These are phyloP conservation scores for Pythium brachiatum DNA, from an alignment of 352 stramenopile genomes.

Conservation along the genomic window DNA sequence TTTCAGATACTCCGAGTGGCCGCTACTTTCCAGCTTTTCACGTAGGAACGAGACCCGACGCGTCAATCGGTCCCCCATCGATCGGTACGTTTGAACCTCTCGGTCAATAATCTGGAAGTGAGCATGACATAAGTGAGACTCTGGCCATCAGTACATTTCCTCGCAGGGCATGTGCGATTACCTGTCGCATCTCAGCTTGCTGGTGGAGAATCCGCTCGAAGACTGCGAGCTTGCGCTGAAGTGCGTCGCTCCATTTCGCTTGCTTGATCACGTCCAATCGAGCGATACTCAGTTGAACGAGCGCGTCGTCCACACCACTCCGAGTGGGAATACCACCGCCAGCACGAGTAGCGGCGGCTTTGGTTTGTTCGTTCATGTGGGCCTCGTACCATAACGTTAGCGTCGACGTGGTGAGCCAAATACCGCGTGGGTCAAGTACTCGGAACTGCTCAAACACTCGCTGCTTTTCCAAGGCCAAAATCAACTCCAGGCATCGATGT, in stretches of 20 bases:
- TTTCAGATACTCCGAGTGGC: constrained; percentile 8
- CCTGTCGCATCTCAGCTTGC: constrained; percentile 31
- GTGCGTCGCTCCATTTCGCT: constrained; percentile 24
- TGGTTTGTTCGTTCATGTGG: not conserved
- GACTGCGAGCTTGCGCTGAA: constrained; percentile 26
- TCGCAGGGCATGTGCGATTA: not conserved
- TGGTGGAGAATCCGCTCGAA: constrained; percentile 32
- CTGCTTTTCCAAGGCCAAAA: constrained; percentile 23
- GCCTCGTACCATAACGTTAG: constrained; percentile 8
- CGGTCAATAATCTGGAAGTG: constrained; percentile 13
- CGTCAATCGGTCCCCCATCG: constrained; percentile 10
- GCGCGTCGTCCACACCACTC: constrained; percentile 24
- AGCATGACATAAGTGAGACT: not conserved
- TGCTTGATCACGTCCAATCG: constrained; percentile 42
- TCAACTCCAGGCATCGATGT: constrained; percentile 24
- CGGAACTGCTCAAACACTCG: constrained; percentile 29
- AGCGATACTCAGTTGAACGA: constrained; percentile 40
- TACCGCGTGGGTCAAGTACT: constrained; percentile 23
- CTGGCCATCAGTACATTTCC: no score
- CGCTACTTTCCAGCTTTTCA: constrained; percentile 6
- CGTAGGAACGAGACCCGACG: constrained; percentile 18
- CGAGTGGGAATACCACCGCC: not conserved
- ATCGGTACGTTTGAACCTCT: constrained; percentile 19
- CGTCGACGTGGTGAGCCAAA: constrained; percentile 24
- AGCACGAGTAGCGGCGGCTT: not conserved